These are phyloP conservation scores for Cordyceps fumosorosea DNA, from an alignment of 2,329 filamentous ascomycete species.

Conservation along the genomic window DNA sequence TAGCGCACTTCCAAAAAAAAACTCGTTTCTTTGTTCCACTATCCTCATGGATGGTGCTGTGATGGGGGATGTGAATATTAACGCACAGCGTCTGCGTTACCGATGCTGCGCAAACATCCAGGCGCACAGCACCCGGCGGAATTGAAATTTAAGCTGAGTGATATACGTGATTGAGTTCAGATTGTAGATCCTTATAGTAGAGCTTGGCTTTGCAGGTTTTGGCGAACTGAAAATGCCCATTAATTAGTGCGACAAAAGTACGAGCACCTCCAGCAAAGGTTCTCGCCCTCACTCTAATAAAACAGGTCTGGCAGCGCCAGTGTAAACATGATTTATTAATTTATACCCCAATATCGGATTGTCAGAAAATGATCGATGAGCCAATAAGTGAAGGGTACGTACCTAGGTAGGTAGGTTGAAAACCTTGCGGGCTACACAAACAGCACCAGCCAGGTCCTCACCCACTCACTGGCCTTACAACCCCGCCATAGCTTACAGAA, in stretches of 20 bases:
- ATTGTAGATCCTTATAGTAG: not conserved
- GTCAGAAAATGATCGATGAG: not conserved
- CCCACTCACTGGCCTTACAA: not conserved
- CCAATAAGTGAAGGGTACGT: not conserved
- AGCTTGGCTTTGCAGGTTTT: not conserved
- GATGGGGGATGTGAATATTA: not conserved
- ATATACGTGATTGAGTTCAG: not conserved
- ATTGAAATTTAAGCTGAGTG: not conserved
- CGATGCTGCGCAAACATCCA: not conserved
- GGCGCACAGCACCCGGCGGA: not conserved
- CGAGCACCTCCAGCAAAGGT: no score
- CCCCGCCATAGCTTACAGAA: constrained; percentile 13
- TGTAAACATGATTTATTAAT: no score
- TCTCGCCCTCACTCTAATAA: no score
- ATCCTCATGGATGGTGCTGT: not conserved
- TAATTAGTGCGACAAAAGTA: no score
- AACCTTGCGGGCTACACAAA: not conserved
- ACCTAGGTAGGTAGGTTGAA: not conserved
- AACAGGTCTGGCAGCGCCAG: no score
- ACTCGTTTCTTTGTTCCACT: constrained; percentile 8
- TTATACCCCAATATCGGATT: no score
- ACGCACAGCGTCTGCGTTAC: no score
- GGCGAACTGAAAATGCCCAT: not conserved
- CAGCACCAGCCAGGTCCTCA: not conserved
- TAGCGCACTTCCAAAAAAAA: constrained; percentile 32